Percentiles rank a stretch among this genome's conserved stretches.
Conservation (phyloP, 2,329 filamentous ascomycete species). For the Mycosphaerella arachidis region DNA sequence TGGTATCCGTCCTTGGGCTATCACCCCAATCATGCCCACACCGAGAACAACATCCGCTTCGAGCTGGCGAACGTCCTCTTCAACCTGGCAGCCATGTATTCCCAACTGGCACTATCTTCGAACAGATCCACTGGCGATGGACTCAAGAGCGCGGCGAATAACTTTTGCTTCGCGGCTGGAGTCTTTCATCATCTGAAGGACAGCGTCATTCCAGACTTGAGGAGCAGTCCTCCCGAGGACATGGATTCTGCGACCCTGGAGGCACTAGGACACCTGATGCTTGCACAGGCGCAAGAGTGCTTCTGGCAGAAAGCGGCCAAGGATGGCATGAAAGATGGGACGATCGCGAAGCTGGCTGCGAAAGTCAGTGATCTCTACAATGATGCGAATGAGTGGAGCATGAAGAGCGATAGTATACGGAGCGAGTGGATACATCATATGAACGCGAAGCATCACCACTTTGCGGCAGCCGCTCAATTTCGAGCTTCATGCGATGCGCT, state of each 20-base stretch:
- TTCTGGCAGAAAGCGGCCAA: constrained; percentile 98
- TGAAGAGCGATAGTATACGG: constrained; percentile 84
- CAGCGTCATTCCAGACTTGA: constrained; percentile 74
- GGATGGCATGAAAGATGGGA: constrained; percentile 85
- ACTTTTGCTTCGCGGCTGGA: constrained; percentile 83
- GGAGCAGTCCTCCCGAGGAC: constrained; percentile 77
- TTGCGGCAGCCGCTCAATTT: constrained; percentile 91
- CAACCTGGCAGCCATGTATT: constrained; percentile 90
- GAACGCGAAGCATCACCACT: constrained; percentile 95
- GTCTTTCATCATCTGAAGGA: constrained; percentile 74
- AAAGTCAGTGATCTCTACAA: constrained; percentile 89
- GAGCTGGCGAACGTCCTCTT: constrained; percentile 90
- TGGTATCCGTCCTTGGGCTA: constrained; percentile 96
- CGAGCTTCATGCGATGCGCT: constrained; percentile 84
- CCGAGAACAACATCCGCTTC: constrained; percentile 63
- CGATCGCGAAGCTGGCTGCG: constrained; percentile 85
- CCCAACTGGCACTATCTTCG: constrained; percentile 77
- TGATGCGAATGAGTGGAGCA: constrained; percentile 74
- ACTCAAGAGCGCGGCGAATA: constrained; percentile 81
- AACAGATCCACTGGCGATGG: constrained; percentile 76
- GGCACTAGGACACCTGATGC: constrained; percentile 73
- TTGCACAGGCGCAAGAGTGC: constrained; percentile 93
- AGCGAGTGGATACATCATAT: constrained; percentile 98
- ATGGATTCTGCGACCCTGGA: constrained; percentile 89
- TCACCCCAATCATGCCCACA: constrained; percentile 24